Base-by-base conservation (phyloP, 2,329 filamentous ascomycete species). In the Apiospora malaysiana region DNA sequence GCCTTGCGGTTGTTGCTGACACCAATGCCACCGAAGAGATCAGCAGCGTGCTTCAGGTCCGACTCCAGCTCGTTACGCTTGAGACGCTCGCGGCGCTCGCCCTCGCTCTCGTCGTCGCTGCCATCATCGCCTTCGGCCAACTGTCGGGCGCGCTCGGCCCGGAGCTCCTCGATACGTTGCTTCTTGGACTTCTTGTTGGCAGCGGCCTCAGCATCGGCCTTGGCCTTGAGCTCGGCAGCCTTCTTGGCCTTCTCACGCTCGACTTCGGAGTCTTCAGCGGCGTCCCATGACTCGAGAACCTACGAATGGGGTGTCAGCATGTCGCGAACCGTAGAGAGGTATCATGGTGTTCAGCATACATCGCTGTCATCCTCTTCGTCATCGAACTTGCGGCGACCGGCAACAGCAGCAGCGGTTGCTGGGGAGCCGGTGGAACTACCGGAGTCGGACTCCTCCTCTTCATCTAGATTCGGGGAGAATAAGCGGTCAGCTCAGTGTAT, bases 241-340 rank as follows among this genome's bases (percentile, higher is more conserved):
- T 95, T 96, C 83, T 93, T 93, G 40, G 90, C 93, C 87, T 98
- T 99, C 83, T 98, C 95, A 78, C 94, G 93, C 86, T 99, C 96
- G 77, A 91, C 95, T 78, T 99, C 96, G 73, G 94, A 97, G 85
- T 99, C 96, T 79, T 98, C 96, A 76, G 93, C 95, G 71, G 94
- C 95, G 79, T 98, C 95, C 96, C 96, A 99, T 45, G 94, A 95
- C 72, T 99, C 96, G 79, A 98, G 89, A 71, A 98, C 94, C 92
- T 97, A 74, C 2, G 21, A 59, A 8, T 2, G 16, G 27, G 27
- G 66, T 46, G 42, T 56, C 16, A 70, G 23, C n/a, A 68, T 42
- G 67, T 32, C 27, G 67, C 25, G 16, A 63, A 40, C 21, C 32
- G 43, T n/a, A 18, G 42, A 21, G 37, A 3, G 12, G 12, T 40